Evolutionary conservation across 2,329 filamentous ascomycete genomes (phyloP).

Genomic region (Penicillium fuscoglaucum): DNA sequence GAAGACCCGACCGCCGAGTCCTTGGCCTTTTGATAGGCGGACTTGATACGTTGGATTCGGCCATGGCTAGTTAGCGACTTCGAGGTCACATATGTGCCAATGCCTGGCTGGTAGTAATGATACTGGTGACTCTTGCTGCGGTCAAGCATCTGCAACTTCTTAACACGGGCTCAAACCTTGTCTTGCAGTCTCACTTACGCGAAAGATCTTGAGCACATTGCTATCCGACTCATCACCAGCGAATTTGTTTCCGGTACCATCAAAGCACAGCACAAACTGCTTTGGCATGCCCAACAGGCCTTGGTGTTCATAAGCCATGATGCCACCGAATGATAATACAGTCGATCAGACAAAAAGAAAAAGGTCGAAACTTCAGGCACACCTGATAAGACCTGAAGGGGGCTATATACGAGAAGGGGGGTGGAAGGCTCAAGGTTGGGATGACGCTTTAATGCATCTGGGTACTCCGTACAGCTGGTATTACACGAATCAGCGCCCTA

Average conservation of each 20-base stretch:
- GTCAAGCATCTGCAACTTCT: constrained; percentile 39
- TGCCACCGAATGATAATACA: neutral
- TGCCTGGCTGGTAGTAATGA: constrained; percentile 48
- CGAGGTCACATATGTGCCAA: constrained; percentile 47
- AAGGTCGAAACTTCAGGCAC: neutral
- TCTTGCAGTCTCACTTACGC: constrained; percentile 30
- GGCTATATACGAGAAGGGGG: constrained; percentile 18
- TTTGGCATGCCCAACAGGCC: constrained; percentile 29
- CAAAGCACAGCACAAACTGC: constrained; percentile 46
- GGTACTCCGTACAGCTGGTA: neutral
- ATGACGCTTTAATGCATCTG: neutral
- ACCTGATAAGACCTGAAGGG: neutral
- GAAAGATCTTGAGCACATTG: constrained; percentile 51
- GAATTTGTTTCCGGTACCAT: constrained; percentile 49
- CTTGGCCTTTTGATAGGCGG: constrained; percentile 41
- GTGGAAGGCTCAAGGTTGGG: neutral
- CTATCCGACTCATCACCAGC: constrained; percentile 47
- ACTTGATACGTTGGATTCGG: constrained; percentile 55
- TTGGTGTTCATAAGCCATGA: constrained; percentile 23
- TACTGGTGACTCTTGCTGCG: constrained; percentile 42
- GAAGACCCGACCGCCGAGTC: constrained; percentile 78
- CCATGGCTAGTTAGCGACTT: constrained; percentile 37
- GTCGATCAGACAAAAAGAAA: neutral
- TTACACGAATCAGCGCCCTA: constrained; percentile 17
- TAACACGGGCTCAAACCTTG: neutral